Conservation (phyloP, 768 basidiomycete species). For the Lactarius sanguifluus region DNA sequence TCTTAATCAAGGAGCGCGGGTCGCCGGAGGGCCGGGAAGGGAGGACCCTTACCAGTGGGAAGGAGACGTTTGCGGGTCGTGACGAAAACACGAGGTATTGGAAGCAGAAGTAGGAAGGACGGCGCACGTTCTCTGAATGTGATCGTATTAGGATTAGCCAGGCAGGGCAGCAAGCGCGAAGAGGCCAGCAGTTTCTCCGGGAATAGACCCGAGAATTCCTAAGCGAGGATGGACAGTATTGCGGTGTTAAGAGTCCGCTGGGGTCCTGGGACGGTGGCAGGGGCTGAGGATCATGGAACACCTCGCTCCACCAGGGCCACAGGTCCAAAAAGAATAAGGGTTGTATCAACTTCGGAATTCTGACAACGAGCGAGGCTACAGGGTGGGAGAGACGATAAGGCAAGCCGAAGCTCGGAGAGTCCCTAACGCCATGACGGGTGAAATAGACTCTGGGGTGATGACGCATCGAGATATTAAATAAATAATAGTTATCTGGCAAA, state of each 20-base stretch:
- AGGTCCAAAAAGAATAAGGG: neutral
- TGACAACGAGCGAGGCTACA: neutral
- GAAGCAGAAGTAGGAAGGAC: neutral
- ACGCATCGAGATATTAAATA: neutral
- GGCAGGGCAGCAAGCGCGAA: neutral
- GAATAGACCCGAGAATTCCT: constrained; percentile 15
- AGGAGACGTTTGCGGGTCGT: neutral
- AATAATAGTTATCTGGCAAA: neutral
- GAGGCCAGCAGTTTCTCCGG: constrained; percentile 25
- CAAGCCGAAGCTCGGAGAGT: neutral
- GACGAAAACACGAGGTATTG: neutral
- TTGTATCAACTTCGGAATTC: neutral
- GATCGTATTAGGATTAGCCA: neutral
- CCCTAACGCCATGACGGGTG: neutral
- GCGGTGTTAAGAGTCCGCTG: constrained; percentile 5
- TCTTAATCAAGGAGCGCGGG: neutral
- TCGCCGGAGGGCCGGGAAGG: neutral
- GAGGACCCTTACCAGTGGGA: neutral
- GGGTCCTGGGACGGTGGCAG: constrained; percentile 1
- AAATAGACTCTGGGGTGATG: constrained; percentile 9
- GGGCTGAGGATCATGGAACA: constrained; percentile 6
- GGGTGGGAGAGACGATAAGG: neutral
- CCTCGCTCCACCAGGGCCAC: constrained; percentile 1
- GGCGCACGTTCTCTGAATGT: constrained; percentile 2
- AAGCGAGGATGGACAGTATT: neutral